Evolutionary conservation across 2,329 filamentous ascomycete genomes (phyloP).

Genomic region (Phyllosticta capitalensis): DNA sequence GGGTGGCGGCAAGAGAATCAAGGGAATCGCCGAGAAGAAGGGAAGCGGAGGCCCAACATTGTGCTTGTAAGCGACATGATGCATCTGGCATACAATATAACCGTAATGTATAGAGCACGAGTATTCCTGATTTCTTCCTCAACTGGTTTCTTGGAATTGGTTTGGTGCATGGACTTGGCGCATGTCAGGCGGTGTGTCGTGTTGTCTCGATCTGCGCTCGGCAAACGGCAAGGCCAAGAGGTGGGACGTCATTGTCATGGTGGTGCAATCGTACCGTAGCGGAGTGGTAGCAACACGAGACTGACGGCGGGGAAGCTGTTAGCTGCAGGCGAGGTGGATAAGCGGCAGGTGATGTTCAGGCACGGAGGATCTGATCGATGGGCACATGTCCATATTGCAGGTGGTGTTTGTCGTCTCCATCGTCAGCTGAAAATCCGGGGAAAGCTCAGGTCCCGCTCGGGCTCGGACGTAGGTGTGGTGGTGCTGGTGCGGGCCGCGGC

Average conservation of each 20-base stretch:
- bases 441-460: conserved; percentile 1
- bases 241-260: background rate
- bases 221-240: background rate
- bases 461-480: background rate
- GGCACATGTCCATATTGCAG: background rate
- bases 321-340: background rate
- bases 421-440: conserved; percentile 7
- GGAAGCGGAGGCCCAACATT: background rate
- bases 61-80: background rate
- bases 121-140: too few relatives aligned
- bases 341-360: conserved; percentile 11
- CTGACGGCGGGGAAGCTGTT: background rate
- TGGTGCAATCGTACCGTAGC: background rate
- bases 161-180: too few relatives aligned
- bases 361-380: conserved; percentile 1
- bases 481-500: background rate
- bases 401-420: background rate
- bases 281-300: background rate
- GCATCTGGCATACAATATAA: background rate
- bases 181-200: background rate
- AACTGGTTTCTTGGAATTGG: too few relatives aligned
- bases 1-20: conserved; percentile 2
- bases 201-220: background rate
- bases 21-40: background rate
- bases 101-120: background rate